Percentiles rank a stretch among this genome's conserved stretches.
phyloP scores from a whole-genome alignment of 768 basidiomycete genomes.

The Multifurca ochricompacta region DNA sequence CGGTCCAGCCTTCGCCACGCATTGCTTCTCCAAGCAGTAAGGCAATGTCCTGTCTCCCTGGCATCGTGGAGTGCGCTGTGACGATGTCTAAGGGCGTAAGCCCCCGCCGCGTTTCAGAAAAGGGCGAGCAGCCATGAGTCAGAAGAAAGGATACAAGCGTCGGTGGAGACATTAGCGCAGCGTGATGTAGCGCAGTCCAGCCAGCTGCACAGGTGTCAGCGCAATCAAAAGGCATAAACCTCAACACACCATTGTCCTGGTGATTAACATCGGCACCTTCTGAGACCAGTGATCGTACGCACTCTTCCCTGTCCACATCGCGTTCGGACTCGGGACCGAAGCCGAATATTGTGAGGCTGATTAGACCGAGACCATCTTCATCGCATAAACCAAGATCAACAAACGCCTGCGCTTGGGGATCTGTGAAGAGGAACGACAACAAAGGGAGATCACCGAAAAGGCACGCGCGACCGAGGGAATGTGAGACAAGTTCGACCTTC shows the following conservation, averaged over 20 bases:
- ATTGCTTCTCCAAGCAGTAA: slow-evolving; percentile 85
- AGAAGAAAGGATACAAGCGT: slow-evolving; percentile 88
- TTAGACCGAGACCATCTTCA: slow-evolving; percentile 78
- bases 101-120: slow-evolving; percentile 66
- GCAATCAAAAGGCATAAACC: neutral
- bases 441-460: slow-evolving; percentile 69
- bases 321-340: slow-evolving; percentile 77
- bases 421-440: slow-evolving; percentile 63
- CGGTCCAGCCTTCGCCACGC: slow-evolving; percentile 77
- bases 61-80: slow-evolving; percentile 71
- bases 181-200: slow-evolving; percentile 94
- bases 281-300: slow-evolving; percentile 67
- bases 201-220: slow-evolving; percentile 47
- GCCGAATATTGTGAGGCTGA: slow-evolving; percentile 72
- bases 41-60: slow-evolving; percentile 78
- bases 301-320: slow-evolving; percentile 87
- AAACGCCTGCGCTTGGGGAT: slow-evolving; percentile 55
- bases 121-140: slow-evolving; percentile 84
- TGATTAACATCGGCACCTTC: slow-evolving; percentile 63
- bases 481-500: slow-evolving; percentile 60
- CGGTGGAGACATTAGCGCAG: slow-evolving; percentile 80
- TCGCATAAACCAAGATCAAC: slow-evolving; percentile 67
- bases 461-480: slow-evolving; percentile 69
- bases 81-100: slow-evolving; percentile 87
- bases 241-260: slow-evolving; percentile 55